phyloP scores from a whole-genome alignment of 176 grass and related monocot species.

The Alopecurus myosuroides region DNA sequence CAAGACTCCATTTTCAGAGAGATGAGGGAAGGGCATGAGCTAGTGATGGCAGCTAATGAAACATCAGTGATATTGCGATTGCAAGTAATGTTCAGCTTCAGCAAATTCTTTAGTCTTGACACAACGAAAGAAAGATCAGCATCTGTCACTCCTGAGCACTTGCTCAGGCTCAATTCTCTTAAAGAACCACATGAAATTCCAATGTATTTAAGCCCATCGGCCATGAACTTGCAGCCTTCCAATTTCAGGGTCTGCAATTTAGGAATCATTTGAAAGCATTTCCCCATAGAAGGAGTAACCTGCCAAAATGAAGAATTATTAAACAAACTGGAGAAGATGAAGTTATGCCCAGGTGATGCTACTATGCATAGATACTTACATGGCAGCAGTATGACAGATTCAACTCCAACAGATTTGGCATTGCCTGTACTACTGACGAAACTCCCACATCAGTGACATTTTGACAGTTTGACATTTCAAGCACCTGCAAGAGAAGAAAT shows the following conservation, averaged over 20 bases:
- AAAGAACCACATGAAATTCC: constrained; percentile 53
- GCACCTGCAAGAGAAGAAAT: constrained; percentile 43
- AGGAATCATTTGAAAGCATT: constrained; percentile 33
- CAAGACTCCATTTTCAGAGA: constrained; percentile 94
- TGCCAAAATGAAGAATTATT: constrained; percentile 24
- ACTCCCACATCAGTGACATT: constrained; percentile 51
- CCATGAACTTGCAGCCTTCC: constrained; percentile 64
- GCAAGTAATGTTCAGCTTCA: constrained; percentile 80
- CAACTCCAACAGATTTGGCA: constrained; percentile 47
- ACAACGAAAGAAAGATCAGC: constrained; percentile 54
- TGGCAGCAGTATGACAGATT: constrained; percentile 58
- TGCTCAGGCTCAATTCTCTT: constrained; percentile 74
- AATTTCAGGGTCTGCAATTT: constrained; percentile 62
- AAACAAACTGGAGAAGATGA: not conserved
- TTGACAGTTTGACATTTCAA: constrained; percentile 75
- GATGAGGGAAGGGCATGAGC: constrained; percentile 61
- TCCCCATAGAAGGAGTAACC: constrained; percentile 47
- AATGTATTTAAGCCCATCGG: constrained; percentile 51
- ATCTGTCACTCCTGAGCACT: constrained; percentile 75
- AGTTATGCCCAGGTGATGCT: not conserved
- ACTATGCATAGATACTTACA: constrained; percentile 43
- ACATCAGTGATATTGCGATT: constrained; percentile 69
- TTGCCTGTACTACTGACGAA: constrained; percentile 36
- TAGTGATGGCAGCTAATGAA: constrained; percentile 62
- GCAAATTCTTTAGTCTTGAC: constrained; percentile 55